Evolutionary conservation across 805 yeast species (phyloP).

Genomic region (Saturnispora serradocipensis): DNA sequence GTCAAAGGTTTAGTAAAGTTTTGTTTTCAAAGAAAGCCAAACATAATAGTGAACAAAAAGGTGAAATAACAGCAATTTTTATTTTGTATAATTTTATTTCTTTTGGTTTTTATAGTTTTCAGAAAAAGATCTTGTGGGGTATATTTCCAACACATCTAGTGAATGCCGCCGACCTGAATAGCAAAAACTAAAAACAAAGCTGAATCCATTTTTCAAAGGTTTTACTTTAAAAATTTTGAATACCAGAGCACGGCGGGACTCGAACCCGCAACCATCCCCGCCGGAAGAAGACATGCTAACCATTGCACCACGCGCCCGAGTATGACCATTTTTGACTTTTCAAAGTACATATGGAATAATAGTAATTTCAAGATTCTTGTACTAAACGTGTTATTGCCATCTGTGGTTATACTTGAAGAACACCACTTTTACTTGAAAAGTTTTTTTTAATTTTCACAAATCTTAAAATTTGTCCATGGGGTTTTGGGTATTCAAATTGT

Average conservation of each 20-base stretch:
- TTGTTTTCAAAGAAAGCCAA: background rate
- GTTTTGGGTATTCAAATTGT: too few relatives aligned
- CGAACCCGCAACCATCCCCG: slow-evolving; percentile 20
- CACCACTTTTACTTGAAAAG: too few relatives aligned
- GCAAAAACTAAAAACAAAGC: background rate
- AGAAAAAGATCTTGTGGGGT: background rate
- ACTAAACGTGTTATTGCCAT: too few relatives aligned
- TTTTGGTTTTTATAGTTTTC: background rate
- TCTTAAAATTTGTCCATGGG: too few relatives aligned
- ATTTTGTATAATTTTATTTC: background rate
- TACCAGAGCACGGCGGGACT: slow-evolving; percentile 20
- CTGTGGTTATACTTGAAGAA: too few relatives aligned
- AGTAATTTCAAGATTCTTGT: too few relatives aligned
- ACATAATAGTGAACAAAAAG: background rate
- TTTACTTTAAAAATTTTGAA: background rate
- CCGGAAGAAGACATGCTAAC: slow-evolving; percentile 20
- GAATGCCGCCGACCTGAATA: background rate
- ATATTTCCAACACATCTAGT: background rate
- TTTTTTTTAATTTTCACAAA: too few relatives aligned
- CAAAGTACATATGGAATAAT: background rate
- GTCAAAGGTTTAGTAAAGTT: background rate
- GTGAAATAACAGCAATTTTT: background rate
- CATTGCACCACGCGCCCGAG: slow-evolving; percentile 20
- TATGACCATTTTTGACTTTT: background rate
- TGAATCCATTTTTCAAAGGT: background rate